Conservation (phyloP, 345 rosid species). For the Adansonia digitata region DNA sequence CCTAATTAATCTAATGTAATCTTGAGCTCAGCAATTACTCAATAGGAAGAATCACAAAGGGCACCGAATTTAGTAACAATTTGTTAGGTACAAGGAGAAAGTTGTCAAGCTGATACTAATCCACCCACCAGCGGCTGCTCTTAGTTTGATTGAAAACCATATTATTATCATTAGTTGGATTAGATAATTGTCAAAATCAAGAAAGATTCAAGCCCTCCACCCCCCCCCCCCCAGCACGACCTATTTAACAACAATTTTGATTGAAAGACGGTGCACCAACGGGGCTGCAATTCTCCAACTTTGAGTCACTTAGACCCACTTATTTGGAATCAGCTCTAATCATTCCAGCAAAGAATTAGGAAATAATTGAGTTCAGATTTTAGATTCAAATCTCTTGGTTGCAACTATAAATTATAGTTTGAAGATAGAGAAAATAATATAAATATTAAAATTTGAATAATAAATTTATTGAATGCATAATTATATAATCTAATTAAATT, state of each 20-base stretch:
- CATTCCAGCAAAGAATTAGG: too few species aligned
- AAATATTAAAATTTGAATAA: too few species aligned
- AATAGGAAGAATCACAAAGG: background rate
- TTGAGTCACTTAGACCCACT: background rate
- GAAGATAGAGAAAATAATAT: too few species aligned
- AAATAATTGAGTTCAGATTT: background rate
- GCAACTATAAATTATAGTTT: too few species aligned
- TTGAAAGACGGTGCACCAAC: background rate
- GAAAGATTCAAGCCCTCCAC: background rate
- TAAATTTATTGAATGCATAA: too few species aligned
- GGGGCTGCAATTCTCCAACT: background rate
- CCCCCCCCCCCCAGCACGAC: too few species aligned
- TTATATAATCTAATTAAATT: too few species aligned
- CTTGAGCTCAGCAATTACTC: background rate
- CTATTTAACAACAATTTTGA: background rate
- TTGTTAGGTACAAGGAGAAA: background rate
- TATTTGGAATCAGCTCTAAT: background rate
- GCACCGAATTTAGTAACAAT: background rate
- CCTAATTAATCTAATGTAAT: background rate
- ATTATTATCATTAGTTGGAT: background rate
- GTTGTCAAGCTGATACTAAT: background rate
- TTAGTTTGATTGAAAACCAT: background rate
- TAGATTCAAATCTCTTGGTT: background rate
- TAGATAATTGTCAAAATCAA: background rate
- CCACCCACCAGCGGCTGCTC: background rate